Evolutionary conservation across 2,329 filamentous ascomycete genomes (phyloP), one percentile per base, ranked within the genome.

Genomic region (Ophiostoma ulmi): DNA sequence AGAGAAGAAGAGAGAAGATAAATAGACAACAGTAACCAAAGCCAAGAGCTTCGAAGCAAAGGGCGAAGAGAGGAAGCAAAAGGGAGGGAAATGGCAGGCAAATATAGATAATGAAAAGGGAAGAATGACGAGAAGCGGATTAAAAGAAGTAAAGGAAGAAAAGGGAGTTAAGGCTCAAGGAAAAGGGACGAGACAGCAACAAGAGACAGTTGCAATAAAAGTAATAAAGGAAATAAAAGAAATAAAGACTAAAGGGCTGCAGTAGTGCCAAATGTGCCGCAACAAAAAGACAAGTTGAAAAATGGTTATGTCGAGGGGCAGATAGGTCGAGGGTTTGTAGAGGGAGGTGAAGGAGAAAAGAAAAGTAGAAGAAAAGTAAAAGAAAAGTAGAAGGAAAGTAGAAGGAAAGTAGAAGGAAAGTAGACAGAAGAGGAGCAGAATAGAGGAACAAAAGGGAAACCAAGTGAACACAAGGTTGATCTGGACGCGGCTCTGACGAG

Each of bases 201-300:
- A 38, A 61, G 63, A 44, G 36, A 36, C 26, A 36, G 26, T 35
- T 35, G 58, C 26, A 63, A 63, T 63, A 35, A 63, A 63, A 63
- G 58, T 63, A 63, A 63, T 63, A 63, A 20, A 63, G 13, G 22
- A 26, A 63, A 63, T 63, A 35, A 64, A 52, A 26, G n/a, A 41
- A 68, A 26, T 22, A 67, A 67, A 48, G 35, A 39, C n/a, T 11
- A 44, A 41, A 63, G 65, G 55, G 69, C 55, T 68, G 55, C 69
- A 70, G 69, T 68, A 70, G 66, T 68, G 69, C 65, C 52, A 70
- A 58, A 41, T 52, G 69, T 63, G 20, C 64, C 10, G 38, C 26
- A 58, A 65, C 20, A 63, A 52, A 63, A 38, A 31, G 65, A 67
- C 61, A 66, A 66, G 63, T 31, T 68, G 66, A 68, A 36, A 58